Evolutionary conservation across 139 green algal genomes (phyloP).

Genomic region (Desmodesmus armatus): DNA sequence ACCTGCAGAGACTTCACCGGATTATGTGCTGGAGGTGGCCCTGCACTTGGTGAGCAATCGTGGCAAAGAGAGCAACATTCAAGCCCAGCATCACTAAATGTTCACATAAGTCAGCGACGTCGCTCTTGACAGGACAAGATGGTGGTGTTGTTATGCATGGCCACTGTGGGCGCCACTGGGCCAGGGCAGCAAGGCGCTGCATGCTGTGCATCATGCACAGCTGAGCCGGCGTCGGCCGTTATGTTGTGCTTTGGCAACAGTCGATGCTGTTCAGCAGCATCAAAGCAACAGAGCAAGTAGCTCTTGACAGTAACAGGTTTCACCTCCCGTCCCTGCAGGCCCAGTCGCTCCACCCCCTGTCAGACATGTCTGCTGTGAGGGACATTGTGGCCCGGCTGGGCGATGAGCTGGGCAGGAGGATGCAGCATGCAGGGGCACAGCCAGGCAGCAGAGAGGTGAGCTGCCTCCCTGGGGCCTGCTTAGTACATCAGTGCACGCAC

Average conservation of each 20-base stretch:
- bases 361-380: not conserved
- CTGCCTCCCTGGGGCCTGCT: no score
- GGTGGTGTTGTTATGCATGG: not conserved
- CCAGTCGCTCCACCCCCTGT: constrained; percentile 33
- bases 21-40: not conserved
- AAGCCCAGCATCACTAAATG: not conserved
- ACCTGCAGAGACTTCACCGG: not conserved
- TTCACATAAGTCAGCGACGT: no score
- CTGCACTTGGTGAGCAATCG: constrained; percentile 5
- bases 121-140: no score
- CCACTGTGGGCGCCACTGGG: not conserved
- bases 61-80: not conserved
- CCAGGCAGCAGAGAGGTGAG: constrained; percentile 24
- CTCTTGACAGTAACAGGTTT: not conserved
- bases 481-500: no score
- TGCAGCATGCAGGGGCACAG: not conserved
- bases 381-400: not conserved
- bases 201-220: not conserved
- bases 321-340: not conserved
- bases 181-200: not conserved
- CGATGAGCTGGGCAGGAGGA: not conserved
- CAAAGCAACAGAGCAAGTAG: not conserved
- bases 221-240: not conserved
- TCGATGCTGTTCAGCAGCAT: not conserved
- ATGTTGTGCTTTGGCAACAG: not conserved